These are phyloP conservation scores for Sungouiozyma intestinalis DNA, from an alignment of 805 yeast species.

Conservation along the genomic window DNA sequence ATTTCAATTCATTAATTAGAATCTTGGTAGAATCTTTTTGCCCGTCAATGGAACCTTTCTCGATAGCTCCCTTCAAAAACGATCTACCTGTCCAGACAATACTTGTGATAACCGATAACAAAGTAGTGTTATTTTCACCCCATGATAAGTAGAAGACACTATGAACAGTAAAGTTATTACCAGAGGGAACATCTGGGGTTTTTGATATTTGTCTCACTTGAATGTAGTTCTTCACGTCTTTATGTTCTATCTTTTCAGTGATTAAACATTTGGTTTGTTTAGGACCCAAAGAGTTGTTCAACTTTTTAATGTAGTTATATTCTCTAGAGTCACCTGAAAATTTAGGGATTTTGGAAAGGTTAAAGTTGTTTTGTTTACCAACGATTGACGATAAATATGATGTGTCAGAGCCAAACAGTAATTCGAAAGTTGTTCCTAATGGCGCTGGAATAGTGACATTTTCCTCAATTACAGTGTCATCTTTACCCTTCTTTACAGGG, in stretches of 20 bases:
- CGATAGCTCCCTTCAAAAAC: slow-evolving; percentile 68
- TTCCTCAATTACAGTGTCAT: slow-evolving; percentile 41
- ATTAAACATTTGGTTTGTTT: slow-evolving; percentile 59
- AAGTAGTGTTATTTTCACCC: slow-evolving; percentile 45
- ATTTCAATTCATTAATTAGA: slow-evolving; percentile 34
- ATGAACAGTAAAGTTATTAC: slow-evolving; percentile 52
- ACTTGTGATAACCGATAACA: slow-evolving; percentile 42
- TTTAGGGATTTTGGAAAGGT: slow-evolving; percentile 41
- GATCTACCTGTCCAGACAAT: slow-evolving; percentile 67
- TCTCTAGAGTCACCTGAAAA: slow-evolving; percentile 34
- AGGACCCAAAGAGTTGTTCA: slow-evolving; percentile 58
- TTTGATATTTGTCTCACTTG: slow-evolving; percentile 42
- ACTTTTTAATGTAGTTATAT: slow-evolving; percentile 48
- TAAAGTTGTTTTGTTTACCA: slow-evolving; percentile 50
- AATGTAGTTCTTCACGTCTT: slow-evolving; percentile 35
- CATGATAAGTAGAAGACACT: slow-evolving; percentile 55
- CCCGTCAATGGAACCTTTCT: slow-evolving; percentile 65
- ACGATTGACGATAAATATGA: slow-evolving; percentile 38
- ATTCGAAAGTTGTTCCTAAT: slow-evolving; percentile 46
- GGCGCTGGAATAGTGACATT: slow-evolving; percentile 52
- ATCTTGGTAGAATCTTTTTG: slow-evolving; percentile 48
- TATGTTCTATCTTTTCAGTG: slow-evolving; percentile 42
- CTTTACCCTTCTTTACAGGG: slow-evolving; percentile 35
- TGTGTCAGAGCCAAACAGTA: slow-evolving; percentile 54
- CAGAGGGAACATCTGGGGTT: slow-evolving; percentile 72